Percentiles rank a stretch among this genome's conserved stretches.
Evolutionary conservation across 2,329 filamentous ascomycete species (phyloP).

Genomic region (Cladorrhinum sp.): DNA sequence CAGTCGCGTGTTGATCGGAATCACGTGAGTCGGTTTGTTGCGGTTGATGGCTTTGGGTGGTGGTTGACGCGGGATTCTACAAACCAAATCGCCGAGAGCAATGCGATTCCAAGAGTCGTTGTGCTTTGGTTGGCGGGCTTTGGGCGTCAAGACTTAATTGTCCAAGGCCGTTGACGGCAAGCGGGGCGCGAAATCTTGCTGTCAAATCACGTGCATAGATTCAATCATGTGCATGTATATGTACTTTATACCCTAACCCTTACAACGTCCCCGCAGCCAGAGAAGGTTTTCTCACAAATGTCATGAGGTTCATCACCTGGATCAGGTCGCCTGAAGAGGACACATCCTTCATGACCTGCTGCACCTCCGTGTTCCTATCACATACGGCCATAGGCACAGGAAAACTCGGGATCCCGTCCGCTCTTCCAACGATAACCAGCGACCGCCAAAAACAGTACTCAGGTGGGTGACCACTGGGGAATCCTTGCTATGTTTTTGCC

Average conservation of each 20-base stretch:
- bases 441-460: no score
- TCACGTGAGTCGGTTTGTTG: slow-evolving; percentile 6
- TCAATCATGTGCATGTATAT: neutral
- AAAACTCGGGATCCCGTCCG: neutral
- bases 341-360: neutral
- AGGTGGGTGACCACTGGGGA: no score
- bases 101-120: neutral
- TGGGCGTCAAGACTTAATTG: neutral
- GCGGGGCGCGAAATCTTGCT: neutral
- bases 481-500: no score
- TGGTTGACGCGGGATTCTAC: neutral
- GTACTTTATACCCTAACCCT: neutral
- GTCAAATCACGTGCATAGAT: neutral
- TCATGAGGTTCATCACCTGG: neutral
- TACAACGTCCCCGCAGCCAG: no score
- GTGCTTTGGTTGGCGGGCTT: neutral
- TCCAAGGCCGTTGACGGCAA: neutral
- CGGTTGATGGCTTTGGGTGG: neutral
- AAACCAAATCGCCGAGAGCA: neutral
- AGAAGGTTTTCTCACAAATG: no score
- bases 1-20: slow-evolving; percentile 1
- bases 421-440: neutral
- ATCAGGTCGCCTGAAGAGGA: no score
- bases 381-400: neutral
- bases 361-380: neutral